Percentiles rank a stretch among this genome's conserved stretches.
phyloP scores from a whole-genome alignment of 768 basidiomycete species.

The Scleroderma bovista region DNA sequence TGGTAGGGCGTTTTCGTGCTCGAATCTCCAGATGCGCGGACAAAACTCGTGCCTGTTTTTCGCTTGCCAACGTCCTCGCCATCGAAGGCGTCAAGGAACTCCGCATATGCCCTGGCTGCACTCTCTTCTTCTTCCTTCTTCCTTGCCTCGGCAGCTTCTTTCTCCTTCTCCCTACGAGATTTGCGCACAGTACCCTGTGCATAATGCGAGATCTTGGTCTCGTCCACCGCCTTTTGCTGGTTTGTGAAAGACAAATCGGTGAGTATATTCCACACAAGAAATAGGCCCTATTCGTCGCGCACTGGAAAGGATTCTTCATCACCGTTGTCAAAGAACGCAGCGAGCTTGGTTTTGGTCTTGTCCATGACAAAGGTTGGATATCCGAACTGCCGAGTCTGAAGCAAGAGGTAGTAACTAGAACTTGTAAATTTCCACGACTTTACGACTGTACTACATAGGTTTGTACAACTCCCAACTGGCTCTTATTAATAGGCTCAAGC shows the following conservation, averaged over 20 bases:
- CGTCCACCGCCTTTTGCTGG: slow-evolving; percentile 83
- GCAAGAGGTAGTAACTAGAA: slow-evolving; percentile 2
- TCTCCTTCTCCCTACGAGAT: slow-evolving; percentile 87
- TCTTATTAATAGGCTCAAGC: no score
- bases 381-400: background rate
- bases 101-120: slow-evolving; percentile 75
- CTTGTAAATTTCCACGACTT: slow-evolving; percentile 28
- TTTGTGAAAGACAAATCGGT: slow-evolving; percentile 48
- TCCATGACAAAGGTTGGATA: slow-evolving; percentile 15
- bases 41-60: slow-evolving; percentile 52
- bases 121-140: slow-evolving; percentile 76
- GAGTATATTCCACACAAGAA: slow-evolving; percentile 48
- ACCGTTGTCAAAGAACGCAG: slow-evolving; percentile 80
- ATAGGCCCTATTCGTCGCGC: slow-evolving; percentile 74
- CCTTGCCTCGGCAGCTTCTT: slow-evolving; percentile 88
- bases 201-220: slow-evolving; percentile 82
- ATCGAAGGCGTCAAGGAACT: slow-evolving; percentile 82
- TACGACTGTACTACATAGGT: background rate
- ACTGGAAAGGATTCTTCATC: slow-evolving; percentile 88
- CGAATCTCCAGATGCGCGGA: slow-evolving; percentile 46
- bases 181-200: slow-evolving; percentile 83
- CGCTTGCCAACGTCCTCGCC: slow-evolving; percentile 54
- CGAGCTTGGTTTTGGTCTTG: slow-evolving; percentile 45
- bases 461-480: background rate
- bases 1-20: slow-evolving; percentile 31